Evolutionary conservation across 495 filamentous ascomycete genomes (phyloP).

Genomic region (Penicillium samsonianum): DNA sequence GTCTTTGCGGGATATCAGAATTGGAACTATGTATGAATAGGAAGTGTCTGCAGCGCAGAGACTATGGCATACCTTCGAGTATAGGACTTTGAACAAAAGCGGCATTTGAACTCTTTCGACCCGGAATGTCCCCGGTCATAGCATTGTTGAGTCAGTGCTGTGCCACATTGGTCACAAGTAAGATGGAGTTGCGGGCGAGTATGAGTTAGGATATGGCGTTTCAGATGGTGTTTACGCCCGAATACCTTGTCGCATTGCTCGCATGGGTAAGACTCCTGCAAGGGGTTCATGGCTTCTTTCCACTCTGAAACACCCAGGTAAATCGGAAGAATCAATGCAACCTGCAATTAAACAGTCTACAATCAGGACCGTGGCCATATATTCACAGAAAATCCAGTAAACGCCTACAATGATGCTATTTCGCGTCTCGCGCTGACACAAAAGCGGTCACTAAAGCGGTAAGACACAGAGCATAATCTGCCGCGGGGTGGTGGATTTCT

Average conservation of each 20-base stretch:
- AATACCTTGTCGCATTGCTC: slow-evolving; percentile 10
- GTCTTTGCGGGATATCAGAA: background rate
- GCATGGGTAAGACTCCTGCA: background rate
- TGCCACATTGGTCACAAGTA: slow-evolving; percentile 4
- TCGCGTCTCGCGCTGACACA: background rate
- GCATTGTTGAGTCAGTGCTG: background rate
- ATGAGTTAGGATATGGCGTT: slow-evolving; percentile 6
- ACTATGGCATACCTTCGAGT: slow-evolving; percentile 1
- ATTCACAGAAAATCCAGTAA: background rate
- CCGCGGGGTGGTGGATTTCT: slow-evolving; percentile 47
- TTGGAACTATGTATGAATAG: background rate
- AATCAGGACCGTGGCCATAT: background rate
- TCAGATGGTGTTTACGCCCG: slow-evolving; percentile 7
- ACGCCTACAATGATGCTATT: background rate
- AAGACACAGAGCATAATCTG: background rate
- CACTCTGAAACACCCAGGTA: background rate
- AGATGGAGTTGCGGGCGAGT: background rate
- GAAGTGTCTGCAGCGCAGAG: background rate
- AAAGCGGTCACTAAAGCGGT: slow-evolving; percentile 9
- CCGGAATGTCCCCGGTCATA: slow-evolving; percentile 6
- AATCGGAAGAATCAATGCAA: background rate
- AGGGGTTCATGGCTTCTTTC: background rate
- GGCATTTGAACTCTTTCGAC: slow-evolving; percentile 2
- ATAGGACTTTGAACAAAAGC: slow-evolving; percentile 4
- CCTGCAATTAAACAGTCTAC: background rate